These are phyloP conservation scores for Spathaspora hagerdaliae DNA, from an alignment of 805 yeast genomes.

Conservation along the genomic window DNA sequence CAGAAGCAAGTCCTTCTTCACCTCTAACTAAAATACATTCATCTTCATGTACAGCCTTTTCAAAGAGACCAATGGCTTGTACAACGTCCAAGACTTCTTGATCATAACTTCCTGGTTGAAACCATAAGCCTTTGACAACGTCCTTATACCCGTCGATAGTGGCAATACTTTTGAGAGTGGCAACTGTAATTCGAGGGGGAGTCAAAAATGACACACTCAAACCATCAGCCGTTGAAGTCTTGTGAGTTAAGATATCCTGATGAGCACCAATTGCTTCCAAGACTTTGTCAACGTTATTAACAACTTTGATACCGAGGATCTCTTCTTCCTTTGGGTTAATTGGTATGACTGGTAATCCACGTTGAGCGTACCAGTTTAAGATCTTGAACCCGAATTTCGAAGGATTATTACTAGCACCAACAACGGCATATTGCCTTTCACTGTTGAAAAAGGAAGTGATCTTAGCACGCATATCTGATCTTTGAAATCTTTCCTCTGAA, in stretches of 20 bases:
- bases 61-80: constrained; percentile 27
- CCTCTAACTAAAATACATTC: constrained; percentile 75
- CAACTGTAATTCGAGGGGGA: constrained; percentile 58
- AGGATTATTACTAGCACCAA: constrained; percentile 68
- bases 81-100: constrained; percentile 43
- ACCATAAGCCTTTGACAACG: constrained; percentile 62
- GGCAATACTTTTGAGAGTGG: constrained; percentile 31
- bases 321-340: constrained; percentile 54
- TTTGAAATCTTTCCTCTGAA: neutral
- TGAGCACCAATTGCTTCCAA: constrained; percentile 16
- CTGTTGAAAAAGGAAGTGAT: constrained; percentile 49
- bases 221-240: constrained; percentile 35
- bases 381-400: constrained; percentile 69
- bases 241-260: constrained; percentile 18
- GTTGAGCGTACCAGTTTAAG: constrained; percentile 60
- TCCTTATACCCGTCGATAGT: constrained; percentile 36
- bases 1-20: constrained; percentile 41
- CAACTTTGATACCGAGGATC: constrained; percentile 44
- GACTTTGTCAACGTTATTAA: constrained; percentile 24
- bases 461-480: constrained; percentile 22
- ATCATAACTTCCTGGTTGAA: constrained; percentile 79
- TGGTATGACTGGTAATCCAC: constrained; percentile 57
- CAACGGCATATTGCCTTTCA: constrained; percentile 53
- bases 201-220: constrained; percentile 67
- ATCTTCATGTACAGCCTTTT: constrained; percentile 41